These are phyloP conservation scores for Leccinum solheimii DNA, from an alignment of 1,284 basidiomycete genomes.

Conservation along the genomic window DNA sequence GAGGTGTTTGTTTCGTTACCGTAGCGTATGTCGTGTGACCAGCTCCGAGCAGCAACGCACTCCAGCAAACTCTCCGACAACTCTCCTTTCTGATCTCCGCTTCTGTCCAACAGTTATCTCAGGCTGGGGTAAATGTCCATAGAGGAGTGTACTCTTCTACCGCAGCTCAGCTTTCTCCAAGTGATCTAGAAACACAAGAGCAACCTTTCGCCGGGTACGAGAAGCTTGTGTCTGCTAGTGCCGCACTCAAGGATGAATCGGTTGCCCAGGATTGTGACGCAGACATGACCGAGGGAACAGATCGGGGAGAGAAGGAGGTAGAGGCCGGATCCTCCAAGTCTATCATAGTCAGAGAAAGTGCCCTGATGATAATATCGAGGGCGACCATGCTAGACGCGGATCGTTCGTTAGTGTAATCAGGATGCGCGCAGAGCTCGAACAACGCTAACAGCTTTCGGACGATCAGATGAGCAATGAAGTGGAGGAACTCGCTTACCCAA, in stretches of 20 bases:
- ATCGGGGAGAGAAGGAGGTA: constrained; percentile 48
- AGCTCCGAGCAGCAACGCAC: constrained; percentile 58
- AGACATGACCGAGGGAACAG: constrained; percentile 37
- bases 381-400: constrained; percentile 57
- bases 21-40: constrained; percentile 62
- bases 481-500: constrained; percentile 52
- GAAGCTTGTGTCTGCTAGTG: not conserved
- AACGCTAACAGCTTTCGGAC: constrained; percentile 57
- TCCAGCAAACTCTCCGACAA: constrained; percentile 73
- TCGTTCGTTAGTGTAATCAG: constrained; percentile 53
- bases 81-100: constrained; percentile 68
- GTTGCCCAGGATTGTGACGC: constrained; percentile 14
- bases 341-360: constrained; percentile 52
- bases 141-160: constrained; percentile 56
- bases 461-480: constrained; percentile 12
- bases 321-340: constrained; percentile 43
- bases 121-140: constrained; percentile 64
- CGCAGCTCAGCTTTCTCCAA: constrained; percentile 51
- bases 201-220: constrained; percentile 40
- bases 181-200: constrained; percentile 52
- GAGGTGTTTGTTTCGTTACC: constrained; percentile 41
- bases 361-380: constrained; percentile 67
- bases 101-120: constrained; percentile 58
- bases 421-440: constrained; percentile 72
- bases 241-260: not conserved